Percentiles rank a stretch among this genome's conserved stretches.
Evolutionary conservation across 805 yeast species (phyloP).

Genomic region (Barnettozyma botsteinii): DNA sequence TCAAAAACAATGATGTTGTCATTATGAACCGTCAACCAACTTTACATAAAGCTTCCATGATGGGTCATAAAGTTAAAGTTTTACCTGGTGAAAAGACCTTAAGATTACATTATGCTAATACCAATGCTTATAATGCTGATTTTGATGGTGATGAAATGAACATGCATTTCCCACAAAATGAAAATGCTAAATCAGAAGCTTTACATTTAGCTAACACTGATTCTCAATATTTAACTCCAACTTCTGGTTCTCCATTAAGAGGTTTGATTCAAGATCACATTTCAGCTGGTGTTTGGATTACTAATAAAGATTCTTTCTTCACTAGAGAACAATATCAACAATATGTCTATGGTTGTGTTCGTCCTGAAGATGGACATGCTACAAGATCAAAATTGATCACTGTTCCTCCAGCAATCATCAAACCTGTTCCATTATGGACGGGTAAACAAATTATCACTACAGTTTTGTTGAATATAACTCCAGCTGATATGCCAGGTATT

Average conservation of each 20-base stretch:
- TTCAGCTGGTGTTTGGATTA: constrained; percentile 98
- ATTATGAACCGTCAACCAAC: constrained; percentile 99
- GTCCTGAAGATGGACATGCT: constrained; percentile 97
- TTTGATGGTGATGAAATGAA: constrained; percentile 99
- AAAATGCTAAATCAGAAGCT: constrained; percentile 95
- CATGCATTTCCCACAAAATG: constrained; percentile 98
- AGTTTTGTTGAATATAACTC: constrained; percentile 82
- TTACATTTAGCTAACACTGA: constrained; percentile 93
- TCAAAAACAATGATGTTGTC: constrained; percentile 91
- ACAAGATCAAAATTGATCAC: constrained; percentile 63
- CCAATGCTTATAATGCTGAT: constrained; percentile 98
- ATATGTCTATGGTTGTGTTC: constrained; percentile 83
- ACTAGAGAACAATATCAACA: constrained; percentile 91
- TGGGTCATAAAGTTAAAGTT: constrained; percentile 98
- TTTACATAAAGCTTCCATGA: constrained; percentile 98
- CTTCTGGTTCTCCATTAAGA: constrained; percentile 97
- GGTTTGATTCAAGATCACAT: constrained; percentile 99
- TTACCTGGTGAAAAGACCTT: constrained; percentile 96
- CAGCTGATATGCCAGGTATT: constrained; percentile 84
- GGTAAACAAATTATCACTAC: constrained; percentile 97
- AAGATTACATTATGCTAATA: constrained; percentile 95
- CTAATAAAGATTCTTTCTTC: constrained; percentile 87
- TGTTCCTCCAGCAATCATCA: constrained; percentile 81
- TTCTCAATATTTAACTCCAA: constrained; percentile 95
- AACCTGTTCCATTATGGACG: constrained; percentile 93